Conservation (phyloP, 768 basidiomycete species). For the Tricholoma terreum region DNA sequence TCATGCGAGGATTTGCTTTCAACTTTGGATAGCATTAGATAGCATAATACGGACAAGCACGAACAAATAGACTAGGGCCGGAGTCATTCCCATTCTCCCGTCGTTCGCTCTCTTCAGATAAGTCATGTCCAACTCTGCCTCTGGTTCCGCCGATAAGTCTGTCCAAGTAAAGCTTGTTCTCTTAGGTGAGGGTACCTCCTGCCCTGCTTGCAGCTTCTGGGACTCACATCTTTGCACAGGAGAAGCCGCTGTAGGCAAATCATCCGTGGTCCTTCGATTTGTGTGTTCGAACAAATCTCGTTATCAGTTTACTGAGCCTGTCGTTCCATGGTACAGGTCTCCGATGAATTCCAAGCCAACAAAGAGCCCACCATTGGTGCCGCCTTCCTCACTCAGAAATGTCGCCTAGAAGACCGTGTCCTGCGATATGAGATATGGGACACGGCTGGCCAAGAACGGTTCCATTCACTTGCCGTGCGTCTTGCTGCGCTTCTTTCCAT, state of each 20-base stretch:
- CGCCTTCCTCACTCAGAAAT: conserved; percentile 94
- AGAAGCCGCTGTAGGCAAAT: conserved; percentile 98
- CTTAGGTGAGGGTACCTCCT: conserved; percentile 57
- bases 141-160: conserved; percentile 79
- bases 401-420: conserved; percentile 90
- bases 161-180: conserved; percentile 98
- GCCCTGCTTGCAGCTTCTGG: background rate
- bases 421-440: conserved; percentile 98
- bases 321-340: conserved; percentile 52
- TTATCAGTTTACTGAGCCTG: conserved; percentile 12
- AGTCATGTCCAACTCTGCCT: conserved; percentile 70
- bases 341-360: conserved; percentile 98
- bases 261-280: conserved; percentile 96
- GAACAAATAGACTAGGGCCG: background rate
- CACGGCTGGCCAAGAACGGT: conserved; percentile 93
- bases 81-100: conserved; percentile 5
- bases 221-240: conserved; percentile 44
- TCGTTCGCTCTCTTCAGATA: conserved; percentile 5
- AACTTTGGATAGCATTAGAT: background rate
- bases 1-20: conserved; percentile 28
- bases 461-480: conserved; percentile 92
- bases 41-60: background rate
- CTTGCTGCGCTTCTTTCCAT: conserved; percentile 4
- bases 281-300: conserved; percentile 44
- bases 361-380: conserved; percentile 99